Evolutionary conservation across 2,329 filamentous ascomycete species (phyloP), one percentile per base, ranked within the genome.

Genomic region (Pseudogymnoascus verrucosus): DNA sequence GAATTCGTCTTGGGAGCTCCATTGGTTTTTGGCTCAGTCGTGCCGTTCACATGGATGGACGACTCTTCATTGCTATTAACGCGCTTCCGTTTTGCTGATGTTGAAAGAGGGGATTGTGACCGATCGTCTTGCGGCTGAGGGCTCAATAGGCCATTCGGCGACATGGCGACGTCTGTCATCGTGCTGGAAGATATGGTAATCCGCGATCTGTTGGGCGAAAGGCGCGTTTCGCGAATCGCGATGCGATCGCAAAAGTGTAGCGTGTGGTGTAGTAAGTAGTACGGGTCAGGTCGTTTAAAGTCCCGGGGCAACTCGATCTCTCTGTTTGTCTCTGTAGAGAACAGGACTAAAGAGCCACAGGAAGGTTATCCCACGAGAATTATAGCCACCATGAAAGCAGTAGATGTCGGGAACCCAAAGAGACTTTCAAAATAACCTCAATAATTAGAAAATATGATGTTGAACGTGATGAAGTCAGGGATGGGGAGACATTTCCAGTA

Each of bases 41-140:
- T 62, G 64, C 71, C 67, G 67, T 73, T 72, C 51, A 63, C 54
- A 28, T 69, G 68, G 64, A 69, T 62, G 19, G 69, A 66, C 62
- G 64, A 28, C 14, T 54, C 70, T 57, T 78, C 78, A 68, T 79
- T 77, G 65, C 72, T 76, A 60, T 75, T 74, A 69, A 84, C 82
- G 78, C 84, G 84, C 76, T 87, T 87, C 73, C 84, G 78, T 77
- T 87, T 87, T 64, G 76, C 76, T 71, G 61, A 74, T 69, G 47
- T 31, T 31, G 47, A 21, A 54, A 23, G 71, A 67, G 39, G 69
- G 62, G 61, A 67, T 64, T 39, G 68, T 59, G 40, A 64, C 62
- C 23, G 23, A 10, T 71, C 70, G 63, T 68, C 68, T 57, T 70
- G 72, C 60, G 69, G 69, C 23, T 68, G 67, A 28, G 76, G 75